Evolutionary conservation across 805 yeast species (phyloP).

Genomic region (Kuraishia molischiana): DNA sequence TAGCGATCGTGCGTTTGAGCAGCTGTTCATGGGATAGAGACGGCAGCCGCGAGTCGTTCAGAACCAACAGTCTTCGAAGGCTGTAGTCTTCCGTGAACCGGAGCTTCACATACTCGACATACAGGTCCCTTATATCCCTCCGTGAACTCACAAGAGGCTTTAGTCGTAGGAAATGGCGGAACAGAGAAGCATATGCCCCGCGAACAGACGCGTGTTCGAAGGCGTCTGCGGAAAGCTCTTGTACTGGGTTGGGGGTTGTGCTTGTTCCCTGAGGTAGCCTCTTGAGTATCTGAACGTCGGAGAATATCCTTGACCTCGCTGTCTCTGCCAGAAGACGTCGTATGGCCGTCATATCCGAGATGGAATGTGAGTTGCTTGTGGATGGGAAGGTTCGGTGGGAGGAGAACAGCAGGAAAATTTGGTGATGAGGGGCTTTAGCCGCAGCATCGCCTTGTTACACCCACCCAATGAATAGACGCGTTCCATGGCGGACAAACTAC

Average conservation of each 20-base stretch:
- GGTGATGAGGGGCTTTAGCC: too few species aligned
- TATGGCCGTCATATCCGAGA: background rate
- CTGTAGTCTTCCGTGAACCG: slow-evolving; percentile 14
- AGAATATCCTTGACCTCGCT: background rate
- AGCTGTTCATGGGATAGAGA: slow-evolving; percentile 7
- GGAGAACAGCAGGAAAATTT: too few species aligned
- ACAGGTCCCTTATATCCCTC: background rate
- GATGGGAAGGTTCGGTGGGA: too few species aligned
- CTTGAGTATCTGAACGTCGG: background rate
- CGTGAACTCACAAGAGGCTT: background rate
- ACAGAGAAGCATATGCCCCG: background rate
- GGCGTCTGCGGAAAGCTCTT: background rate
- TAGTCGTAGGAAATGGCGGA: slow-evolving; percentile 1
- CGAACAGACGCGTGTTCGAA: background rate
- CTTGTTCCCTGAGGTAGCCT: background rate
- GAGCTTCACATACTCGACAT: slow-evolving; percentile 7
- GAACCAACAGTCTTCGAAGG: slow-evolving; percentile 6
- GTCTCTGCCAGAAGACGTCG: background rate
- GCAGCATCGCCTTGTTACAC: too few species aligned
- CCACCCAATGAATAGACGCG: too few species aligned
- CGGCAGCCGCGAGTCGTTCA: background rate
- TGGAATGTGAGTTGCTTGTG: too few species aligned
- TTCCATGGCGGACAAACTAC: too few species aligned
- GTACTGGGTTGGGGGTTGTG: background rate
- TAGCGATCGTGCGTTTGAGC: slow-evolving; percentile 9